These are phyloP conservation scores for Clonostachys byssicola DNA, from an alignment of 2,329 filamentous ascomycete genomes.

Conservation along the genomic window DNA sequence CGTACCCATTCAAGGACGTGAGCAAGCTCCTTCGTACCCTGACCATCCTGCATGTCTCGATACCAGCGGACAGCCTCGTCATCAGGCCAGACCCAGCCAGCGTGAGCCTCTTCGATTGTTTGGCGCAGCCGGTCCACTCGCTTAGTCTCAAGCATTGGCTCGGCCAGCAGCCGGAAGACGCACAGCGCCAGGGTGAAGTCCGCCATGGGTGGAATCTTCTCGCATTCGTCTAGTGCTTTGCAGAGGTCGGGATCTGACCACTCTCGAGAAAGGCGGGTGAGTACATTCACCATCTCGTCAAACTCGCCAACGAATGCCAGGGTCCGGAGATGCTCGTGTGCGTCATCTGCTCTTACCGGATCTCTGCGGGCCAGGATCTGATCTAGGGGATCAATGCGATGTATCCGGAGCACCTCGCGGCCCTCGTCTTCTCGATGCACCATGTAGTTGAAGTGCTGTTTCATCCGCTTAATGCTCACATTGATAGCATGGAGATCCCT, in stretches of 20 bases:
- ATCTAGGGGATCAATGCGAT: constrained; percentile 3
- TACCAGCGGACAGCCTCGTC: constrained; percentile 17
- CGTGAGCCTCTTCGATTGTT: constrained; percentile 12
- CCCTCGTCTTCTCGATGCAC: no score
- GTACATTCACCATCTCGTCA: constrained; percentile 49
- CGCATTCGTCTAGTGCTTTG: constrained; percentile 22
- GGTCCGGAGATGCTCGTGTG: constrained; percentile 57
- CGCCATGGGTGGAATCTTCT: constrained; percentile 13
- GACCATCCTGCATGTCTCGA: no score
- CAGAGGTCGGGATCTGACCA: constrained; percentile 31
- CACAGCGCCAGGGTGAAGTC: constrained; percentile 34
- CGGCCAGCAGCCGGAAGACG: constrained; percentile 42
- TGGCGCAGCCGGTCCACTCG: constrained; percentile 21
- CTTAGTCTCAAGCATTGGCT: constrained; percentile 29
- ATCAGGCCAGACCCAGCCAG: constrained; percentile 32
- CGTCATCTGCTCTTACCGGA: constrained; percentile 27
- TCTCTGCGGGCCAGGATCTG: constrained; percentile 23
- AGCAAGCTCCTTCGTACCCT: neutral
- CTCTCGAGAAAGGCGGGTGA: constrained; percentile 54
- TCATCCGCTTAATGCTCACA: no score
- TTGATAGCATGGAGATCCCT: no score
- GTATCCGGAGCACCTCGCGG: no score
- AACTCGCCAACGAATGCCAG: constrained; percentile 58
- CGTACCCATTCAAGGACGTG: constrained; percentile 14
- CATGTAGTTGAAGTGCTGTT: no score